Evolutionary conservation across 2,329 filamentous ascomycete genomes (phyloP).

Genomic region (Diaporthe australafricana): DNA sequence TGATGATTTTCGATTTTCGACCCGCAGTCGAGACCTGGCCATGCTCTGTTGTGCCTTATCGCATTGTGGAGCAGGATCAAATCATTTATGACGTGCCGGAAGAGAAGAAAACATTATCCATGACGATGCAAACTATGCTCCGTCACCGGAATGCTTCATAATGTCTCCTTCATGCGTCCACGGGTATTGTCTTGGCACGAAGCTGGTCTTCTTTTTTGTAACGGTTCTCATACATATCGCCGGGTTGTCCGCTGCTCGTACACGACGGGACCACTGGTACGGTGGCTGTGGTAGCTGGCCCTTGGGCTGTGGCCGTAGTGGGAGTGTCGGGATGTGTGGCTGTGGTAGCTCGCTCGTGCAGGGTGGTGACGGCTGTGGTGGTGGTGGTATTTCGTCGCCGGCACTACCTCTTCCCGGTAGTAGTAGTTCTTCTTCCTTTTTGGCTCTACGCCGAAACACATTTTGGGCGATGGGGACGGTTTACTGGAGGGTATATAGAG

Average conservation of each 20-base stretch:
- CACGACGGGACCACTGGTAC: constrained; percentile 47
- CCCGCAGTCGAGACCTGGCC: not conserved
- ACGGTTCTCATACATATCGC: constrained; percentile 41
- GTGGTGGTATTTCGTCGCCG: constrained; percentile 56
- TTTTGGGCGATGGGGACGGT: constrained; percentile 44
- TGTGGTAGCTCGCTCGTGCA: constrained; percentile 57
- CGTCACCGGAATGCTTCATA: not conserved
- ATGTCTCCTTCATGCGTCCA: not conserved
- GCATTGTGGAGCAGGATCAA: not conserved
- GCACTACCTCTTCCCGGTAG: constrained; percentile 67
- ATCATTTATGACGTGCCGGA: not conserved
- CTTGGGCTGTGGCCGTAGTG: constrained; percentile 51
- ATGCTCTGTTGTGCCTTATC: not conserved
- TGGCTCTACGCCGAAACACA: constrained; percentile 63
- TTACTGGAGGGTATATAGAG: too few relatives aligned
- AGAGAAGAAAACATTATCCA: not conserved
- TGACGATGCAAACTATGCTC: not conserved
- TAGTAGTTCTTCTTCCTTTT: constrained; percentile 52
- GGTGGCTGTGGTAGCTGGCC: constrained; percentile 52
- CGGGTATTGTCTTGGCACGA: not conserved
- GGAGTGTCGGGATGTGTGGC: constrained; percentile 43
- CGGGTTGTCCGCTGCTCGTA: constrained; percentile 55
- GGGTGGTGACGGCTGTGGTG: constrained; percentile 50
- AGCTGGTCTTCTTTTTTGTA: too few relatives aligned
- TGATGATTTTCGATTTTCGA: not conserved